Evolutionary conservation across 768 basidiomycete species (phyloP).

Genomic region (Clathrus columnatus): DNA sequence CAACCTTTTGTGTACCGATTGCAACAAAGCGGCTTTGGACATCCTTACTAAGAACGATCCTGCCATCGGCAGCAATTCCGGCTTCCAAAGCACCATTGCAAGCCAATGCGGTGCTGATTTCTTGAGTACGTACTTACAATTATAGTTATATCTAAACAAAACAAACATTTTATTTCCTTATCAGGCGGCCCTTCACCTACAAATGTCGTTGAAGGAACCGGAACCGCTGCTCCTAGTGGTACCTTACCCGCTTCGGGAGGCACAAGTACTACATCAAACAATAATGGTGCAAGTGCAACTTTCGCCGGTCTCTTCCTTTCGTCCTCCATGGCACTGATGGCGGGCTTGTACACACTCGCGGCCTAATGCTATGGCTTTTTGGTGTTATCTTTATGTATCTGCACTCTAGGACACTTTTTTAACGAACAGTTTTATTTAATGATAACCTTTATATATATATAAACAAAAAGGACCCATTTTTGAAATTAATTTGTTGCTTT

Average conservation of each 20-base stretch:
- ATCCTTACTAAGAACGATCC: constrained; percentile 19
- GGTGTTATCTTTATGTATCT: too few relatives aligned
- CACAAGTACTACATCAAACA: too few relatives aligned
- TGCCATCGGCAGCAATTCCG: constrained; percentile 13
- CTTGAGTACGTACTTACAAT: constrained; percentile 17
- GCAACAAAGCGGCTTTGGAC: constrained; percentile 25
- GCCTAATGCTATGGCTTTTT: too few relatives aligned
- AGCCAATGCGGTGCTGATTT: constrained; percentile 24
- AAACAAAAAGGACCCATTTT: too few relatives aligned
- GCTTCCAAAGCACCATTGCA: constrained; percentile 13
- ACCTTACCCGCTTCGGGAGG: not conserved
- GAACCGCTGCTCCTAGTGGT: constrained; percentile 6
- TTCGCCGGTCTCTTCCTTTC: not conserved
- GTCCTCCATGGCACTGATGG: not conserved
- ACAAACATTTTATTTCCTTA: not conserved
- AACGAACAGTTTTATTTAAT: too few relatives aligned
- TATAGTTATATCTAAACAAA: not conserved
- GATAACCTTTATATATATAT: too few relatives aligned
- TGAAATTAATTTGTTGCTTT: too few relatives aligned
- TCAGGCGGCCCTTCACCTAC: constrained; percentile 23
- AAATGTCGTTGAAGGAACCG: constrained; percentile 14
- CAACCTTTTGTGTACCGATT: constrained; percentile 25
- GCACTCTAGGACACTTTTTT: too few relatives aligned
- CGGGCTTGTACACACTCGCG: not conserved
- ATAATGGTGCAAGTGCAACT: not conserved